phyloP scores from a whole-genome alignment of 2,329 filamentous ascomycete species.

The Furcasterigmium sp. region DNA sequence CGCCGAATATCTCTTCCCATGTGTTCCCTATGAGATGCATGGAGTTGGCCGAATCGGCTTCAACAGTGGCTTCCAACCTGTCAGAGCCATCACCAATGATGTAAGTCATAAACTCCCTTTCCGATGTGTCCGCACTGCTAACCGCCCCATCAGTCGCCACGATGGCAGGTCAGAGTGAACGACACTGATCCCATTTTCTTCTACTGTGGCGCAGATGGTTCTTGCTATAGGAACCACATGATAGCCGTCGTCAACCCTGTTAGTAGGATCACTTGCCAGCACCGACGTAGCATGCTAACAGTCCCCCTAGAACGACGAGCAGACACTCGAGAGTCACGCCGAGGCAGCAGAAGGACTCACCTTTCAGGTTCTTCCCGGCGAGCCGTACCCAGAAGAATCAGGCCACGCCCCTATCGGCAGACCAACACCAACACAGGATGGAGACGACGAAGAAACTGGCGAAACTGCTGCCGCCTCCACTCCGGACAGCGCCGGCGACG shows the following conservation, averaged over 20 bases:
- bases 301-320: constrained; percentile 33
- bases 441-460: not conserved
- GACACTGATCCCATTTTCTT: constrained; percentile 61
- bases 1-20: constrained; percentile 54
- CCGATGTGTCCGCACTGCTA: constrained; percentile 17
- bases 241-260: constrained; percentile 71
- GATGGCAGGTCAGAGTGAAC: constrained; percentile 44
- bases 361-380: constrained; percentile 49
- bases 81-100: constrained; percentile 39
- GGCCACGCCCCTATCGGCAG: constrained; percentile 7
- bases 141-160: constrained; percentile 34
- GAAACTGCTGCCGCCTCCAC: constrained; percentile 3
- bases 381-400: constrained; percentile 46
- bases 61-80: constrained; percentile 43
- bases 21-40: constrained; percentile 55
- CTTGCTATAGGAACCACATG: constrained; percentile 64
- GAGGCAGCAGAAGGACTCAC: constrained; percentile 40
- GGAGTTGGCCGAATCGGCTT: constrained; percentile 43
- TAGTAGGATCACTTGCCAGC: not conserved
- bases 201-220: constrained; percentile 63
- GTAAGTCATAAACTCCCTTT: constrained; percentile 23
- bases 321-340: constrained; percentile 42
- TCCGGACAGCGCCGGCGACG: not conserved
- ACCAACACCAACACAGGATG: not conserved
- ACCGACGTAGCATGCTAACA: constrained; percentile 6